Percentiles rank a stretch among this genome's conserved stretches.
These are phyloP conservation scores for Trichaptum fuscoviolaceum DNA, from an alignment of 768 basidiomycete genomes.

Conservation along the genomic window DNA sequence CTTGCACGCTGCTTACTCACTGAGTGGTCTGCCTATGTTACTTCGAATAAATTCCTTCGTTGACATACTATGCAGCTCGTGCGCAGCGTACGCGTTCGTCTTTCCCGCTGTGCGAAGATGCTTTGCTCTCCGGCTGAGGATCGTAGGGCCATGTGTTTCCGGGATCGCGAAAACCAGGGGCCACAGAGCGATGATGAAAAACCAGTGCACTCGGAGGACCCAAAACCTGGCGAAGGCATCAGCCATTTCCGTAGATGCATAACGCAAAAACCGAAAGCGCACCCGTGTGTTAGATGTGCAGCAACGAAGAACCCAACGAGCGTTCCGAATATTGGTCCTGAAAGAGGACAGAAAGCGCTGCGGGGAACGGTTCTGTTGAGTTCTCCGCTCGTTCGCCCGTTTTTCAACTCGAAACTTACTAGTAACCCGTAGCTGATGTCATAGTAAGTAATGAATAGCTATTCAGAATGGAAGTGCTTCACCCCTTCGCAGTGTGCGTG, in stretches of 20 bases:
- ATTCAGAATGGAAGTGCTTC: not conserved
- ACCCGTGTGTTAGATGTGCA: slow-evolving; percentile 11
- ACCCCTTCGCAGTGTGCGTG: slow-evolving; percentile 11
- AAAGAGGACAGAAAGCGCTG: slow-evolving; percentile 15
- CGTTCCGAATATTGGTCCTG: slow-evolving; percentile 17
- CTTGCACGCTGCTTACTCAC: slow-evolving; percentile 7
- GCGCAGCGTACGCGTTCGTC: slow-evolving; percentile 12
- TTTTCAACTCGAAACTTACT: not conserved
- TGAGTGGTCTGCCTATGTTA: slow-evolving; percentile 14
- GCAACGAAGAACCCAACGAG: slow-evolving; percentile 21
- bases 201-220: slow-evolving; percentile 19
- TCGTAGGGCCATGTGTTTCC: slow-evolving; percentile 19
- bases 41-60: slow-evolving; percentile 11
- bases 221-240: slow-evolving; percentile 16
- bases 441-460: not conserved
- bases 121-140: slow-evolving; percentile 14
- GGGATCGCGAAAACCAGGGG: slow-evolving; percentile 17
- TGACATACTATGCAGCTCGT: slow-evolving; percentile 15
- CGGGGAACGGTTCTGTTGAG: not conserved
- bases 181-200: slow-evolving; percentile 13
- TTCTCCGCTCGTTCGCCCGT: not conserved
- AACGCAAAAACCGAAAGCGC: too few relatives aligned
- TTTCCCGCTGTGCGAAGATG: slow-evolving; percentile 13
- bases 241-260: too few relatives aligned
- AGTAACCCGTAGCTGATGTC: not conserved